Evolutionary conservation across 148 eudicot genomes (phyloP).

Genomic region (Gaultheria prostrata): DNA sequence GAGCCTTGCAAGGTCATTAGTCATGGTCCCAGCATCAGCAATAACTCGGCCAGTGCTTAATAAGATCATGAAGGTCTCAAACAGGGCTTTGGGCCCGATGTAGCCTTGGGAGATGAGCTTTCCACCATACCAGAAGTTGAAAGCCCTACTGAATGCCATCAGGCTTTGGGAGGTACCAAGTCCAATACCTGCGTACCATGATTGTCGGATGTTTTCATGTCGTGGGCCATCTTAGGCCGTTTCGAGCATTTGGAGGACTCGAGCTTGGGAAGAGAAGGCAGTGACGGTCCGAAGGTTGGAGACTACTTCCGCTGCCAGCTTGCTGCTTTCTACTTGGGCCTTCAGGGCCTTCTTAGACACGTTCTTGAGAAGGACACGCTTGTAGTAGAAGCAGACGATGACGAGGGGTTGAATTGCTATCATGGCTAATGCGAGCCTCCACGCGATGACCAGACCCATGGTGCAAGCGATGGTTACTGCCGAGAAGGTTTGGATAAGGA

Average conservation of each 20-base stretch:
- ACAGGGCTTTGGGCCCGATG: neutral
- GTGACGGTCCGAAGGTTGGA: neutral
- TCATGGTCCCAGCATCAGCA: neutral
- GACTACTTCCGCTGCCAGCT: neutral
- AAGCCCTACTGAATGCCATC: neutral
- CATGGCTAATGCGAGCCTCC: constrained; percentile 1
- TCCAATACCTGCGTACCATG: neutral
- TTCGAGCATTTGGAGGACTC: neutral
- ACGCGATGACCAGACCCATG: constrained; percentile 2
- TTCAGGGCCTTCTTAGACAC: neutral
- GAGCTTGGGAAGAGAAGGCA: neutral
- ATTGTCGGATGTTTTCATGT: neutral
- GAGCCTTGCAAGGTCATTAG: constrained; percentile 1
- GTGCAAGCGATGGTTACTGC: constrained; percentile 1
- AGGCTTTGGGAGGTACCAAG: neutral
- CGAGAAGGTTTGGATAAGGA: neutral
- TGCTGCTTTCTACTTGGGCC: neutral
- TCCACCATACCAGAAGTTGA: neutral
- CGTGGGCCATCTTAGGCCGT: neutral
- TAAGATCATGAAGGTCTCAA: constrained; percentile 1
- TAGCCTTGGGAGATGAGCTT: neutral
- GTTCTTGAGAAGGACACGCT: neutral
- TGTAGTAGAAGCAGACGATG: neutral
- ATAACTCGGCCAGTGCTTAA: neutral
- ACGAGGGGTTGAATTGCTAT: neutral